phyloP scores from a whole-genome alignment of 2,329 filamentous ascomycete species.

The Epicoccum nigrum region DNA sequence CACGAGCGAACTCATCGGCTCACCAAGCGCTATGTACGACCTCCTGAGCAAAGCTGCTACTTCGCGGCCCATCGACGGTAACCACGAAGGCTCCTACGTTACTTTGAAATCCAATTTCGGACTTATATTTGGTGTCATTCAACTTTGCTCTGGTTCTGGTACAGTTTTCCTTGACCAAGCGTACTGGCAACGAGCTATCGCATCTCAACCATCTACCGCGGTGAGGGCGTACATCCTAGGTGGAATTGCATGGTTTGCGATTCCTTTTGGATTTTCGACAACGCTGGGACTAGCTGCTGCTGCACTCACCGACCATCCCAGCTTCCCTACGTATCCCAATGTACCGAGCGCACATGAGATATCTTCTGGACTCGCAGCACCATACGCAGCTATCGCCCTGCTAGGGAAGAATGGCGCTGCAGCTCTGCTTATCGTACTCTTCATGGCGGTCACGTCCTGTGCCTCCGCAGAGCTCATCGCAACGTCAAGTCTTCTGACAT shows the following conservation, averaged over 20 bases:
- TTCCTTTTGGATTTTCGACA: conserved; percentile 50
- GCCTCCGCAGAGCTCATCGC: conserved; percentile 51
- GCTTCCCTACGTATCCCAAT: conserved; percentile 53
- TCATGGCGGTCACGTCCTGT: conserved; percentile 46
- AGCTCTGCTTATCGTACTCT: conserved; percentile 38
- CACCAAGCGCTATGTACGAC: conserved; percentile 50
- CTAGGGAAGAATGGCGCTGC: conserved; percentile 40
- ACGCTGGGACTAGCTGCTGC: conserved; percentile 55
- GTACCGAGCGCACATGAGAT: conserved; percentile 34
- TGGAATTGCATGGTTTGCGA: conserved; percentile 56
- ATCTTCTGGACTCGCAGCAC: conserved; percentile 36
- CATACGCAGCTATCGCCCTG: conserved; percentile 38
- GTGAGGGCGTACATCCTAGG: conserved; percentile 47
- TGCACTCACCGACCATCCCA: conserved; percentile 51
- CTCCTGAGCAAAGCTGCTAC: conserved; percentile 46
- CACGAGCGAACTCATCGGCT: conserved; percentile 48
- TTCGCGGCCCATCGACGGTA: conserved; percentile 47
- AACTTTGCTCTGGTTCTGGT: conserved; percentile 47
- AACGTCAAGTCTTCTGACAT: conserved; percentile 49
- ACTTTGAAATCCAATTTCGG: conserved; percentile 51
- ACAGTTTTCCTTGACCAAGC: conserved; percentile 53
- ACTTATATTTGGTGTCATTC: conserved; percentile 54
- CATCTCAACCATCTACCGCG: conserved; percentile 36
- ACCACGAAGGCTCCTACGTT: conserved; percentile 51
- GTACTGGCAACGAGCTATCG: conserved; percentile 55